These are phyloP conservation scores for Fagopyrum homotropicum DNA, from an alignment of 148 eudicot genomes.

Conservation along the genomic window DNA sequence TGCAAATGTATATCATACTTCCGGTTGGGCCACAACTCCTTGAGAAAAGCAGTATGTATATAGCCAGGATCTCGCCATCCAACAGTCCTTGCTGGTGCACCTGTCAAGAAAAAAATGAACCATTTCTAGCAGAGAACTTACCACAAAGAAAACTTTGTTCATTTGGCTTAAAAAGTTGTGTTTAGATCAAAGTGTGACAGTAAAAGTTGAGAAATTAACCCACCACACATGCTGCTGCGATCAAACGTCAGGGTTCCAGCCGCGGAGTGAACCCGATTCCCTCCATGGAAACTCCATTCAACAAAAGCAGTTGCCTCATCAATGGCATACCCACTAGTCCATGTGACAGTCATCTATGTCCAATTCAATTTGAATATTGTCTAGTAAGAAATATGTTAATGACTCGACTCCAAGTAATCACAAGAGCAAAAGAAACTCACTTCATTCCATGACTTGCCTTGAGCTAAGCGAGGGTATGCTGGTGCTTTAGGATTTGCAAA, in stretches of 20 bases:
- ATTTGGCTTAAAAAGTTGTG: too few relatives aligned
- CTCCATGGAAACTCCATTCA: slow-evolving; percentile 63
- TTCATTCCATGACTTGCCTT: slow-evolving; percentile 84
- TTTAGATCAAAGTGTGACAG: too few relatives aligned
- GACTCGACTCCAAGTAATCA: not conserved
- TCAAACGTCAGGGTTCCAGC: slow-evolving; percentile 74
- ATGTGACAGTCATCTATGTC: slow-evolving; percentile 71
- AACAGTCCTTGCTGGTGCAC: slow-evolving; percentile 62
- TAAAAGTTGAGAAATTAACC: slow-evolving; percentile 15
- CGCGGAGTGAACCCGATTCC: slow-evolving; percentile 31
- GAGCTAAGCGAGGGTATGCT: slow-evolving; percentile 80
- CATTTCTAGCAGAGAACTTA: not conserved
- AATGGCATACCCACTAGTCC: slow-evolving; percentile 81
- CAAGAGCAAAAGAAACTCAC: slow-evolving; percentile 32
- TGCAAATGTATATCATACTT: slow-evolving; percentile 22
- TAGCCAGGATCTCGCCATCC: slow-evolving; percentile 72
- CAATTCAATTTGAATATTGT: not conserved
- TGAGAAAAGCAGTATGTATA: slow-evolving; percentile 49
- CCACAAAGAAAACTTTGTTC: not conserved
- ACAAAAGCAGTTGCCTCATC: slow-evolving; percentile 57
- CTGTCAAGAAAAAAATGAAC: slow-evolving; percentile 21
- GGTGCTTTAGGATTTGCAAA: slow-evolving; percentile 90
- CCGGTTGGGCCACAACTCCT: slow-evolving; percentile 54
- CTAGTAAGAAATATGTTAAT: not conserved
- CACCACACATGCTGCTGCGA: slow-evolving; percentile 79